These are phyloP conservation scores for Pulveroboletus ravenelii DNA, from an alignment of 768 basidiomycete species.

Conservation along the genomic window DNA sequence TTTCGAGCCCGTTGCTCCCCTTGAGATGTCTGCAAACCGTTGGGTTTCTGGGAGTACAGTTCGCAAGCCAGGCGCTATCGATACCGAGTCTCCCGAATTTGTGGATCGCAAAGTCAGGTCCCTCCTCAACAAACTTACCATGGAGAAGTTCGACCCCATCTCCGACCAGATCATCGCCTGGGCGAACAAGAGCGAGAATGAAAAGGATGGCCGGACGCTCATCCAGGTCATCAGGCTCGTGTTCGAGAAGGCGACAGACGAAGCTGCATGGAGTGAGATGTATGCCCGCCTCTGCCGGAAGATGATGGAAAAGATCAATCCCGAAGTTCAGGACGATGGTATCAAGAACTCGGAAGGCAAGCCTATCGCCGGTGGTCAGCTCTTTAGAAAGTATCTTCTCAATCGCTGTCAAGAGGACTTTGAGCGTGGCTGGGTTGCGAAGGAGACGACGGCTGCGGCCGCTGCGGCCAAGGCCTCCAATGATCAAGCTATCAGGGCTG, in stretches of 20 bases:
- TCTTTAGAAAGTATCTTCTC: conserved; percentile 95
- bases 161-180: conserved; percentile 92
- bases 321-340: conserved; percentile 83
- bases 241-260: conserved; percentile 97
- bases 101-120: conserved; percentile 92
- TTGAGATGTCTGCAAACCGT: conserved; percentile 75
- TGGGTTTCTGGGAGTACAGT: conserved; percentile 57
- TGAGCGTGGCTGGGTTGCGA: conserved; percentile 89
- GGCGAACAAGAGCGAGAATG: conserved; percentile 91
- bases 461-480: conserved; percentile 82
- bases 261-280: conserved; percentile 95
- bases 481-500: conserved; percentile 73
- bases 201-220: conserved; percentile 89
- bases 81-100: conserved; percentile 71
- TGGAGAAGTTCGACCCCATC: conserved; percentile 95
- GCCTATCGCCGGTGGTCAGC: conserved; percentile 86
- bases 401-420: conserved; percentile 98
- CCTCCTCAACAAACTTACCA: conserved; percentile 91
- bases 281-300: conserved; percentile 92
- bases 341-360: conserved; percentile 79
- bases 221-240: conserved; percentile 95
- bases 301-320: conserved; percentile 91
- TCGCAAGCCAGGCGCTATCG: conserved; percentile 39
- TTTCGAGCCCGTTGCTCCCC: conserved; percentile 70
- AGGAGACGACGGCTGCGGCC: conserved; percentile 82